Evolutionary conservation across 2,329 filamentous ascomycete genomes (phyloP).

Genomic region (Eutypella sp.): DNA sequence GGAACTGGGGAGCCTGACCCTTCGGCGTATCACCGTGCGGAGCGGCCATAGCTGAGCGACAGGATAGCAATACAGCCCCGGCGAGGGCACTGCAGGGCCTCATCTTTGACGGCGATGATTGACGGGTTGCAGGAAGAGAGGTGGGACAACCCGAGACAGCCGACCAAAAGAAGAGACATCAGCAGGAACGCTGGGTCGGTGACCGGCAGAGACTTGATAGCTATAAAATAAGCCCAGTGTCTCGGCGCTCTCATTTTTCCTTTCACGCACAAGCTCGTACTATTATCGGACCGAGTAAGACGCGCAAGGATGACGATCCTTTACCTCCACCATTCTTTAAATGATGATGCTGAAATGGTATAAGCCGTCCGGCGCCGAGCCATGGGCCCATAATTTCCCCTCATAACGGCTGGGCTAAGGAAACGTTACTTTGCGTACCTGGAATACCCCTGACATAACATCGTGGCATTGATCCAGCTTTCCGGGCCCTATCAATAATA

Average conservation of each 20-base stretch:
- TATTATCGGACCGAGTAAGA: neutral
- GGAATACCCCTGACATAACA: too few relatives aligned
- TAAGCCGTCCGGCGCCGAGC: neutral
- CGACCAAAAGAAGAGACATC: neutral
- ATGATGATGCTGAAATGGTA: neutral
- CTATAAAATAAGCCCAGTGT: neutral
- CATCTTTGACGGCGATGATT: neutral
- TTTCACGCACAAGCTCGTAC: neutral
- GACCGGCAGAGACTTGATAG: neutral
- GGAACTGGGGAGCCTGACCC: constrained; percentile 22
- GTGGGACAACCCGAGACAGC: neutral
- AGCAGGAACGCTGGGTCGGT: too few relatives aligned
- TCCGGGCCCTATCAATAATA: too few relatives aligned
- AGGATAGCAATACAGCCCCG: neutral
- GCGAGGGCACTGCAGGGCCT: neutral
- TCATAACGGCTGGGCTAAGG: too few relatives aligned
- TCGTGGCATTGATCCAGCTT: too few relatives aligned
- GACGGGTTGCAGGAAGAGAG: neutral
- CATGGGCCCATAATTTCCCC: neutral
- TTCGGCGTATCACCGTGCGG: neutral
- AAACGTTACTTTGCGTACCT: too few relatives aligned
- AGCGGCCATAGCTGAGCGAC: neutral
- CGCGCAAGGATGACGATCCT: neutral
- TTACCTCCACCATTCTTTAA: neutral
- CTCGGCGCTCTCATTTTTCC: neutral